Evolutionary conservation across 345 rosid genomes (phyloP), one percentile per base, ranked within the genome.

Genomic region (Salix udensis): DNA sequence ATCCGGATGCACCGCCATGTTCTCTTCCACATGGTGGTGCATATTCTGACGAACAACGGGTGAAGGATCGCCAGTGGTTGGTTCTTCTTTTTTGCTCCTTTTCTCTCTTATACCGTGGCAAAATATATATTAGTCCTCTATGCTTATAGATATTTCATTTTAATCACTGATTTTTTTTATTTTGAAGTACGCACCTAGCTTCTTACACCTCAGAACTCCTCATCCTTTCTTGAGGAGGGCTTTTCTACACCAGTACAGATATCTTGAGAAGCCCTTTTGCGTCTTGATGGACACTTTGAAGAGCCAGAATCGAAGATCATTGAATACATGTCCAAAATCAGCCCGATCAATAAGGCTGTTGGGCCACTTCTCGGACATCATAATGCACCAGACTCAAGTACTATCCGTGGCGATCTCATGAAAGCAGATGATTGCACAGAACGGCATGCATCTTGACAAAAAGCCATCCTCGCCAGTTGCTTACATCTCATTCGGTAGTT

Each of bases 301-400:
- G 93, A 89, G 36, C 90, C 93, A n/a, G 98, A 95, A 83, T 78
- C 48, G 2, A 96, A 90, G 26, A 76, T 85, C n/a, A 74, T 91
- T 34, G 87, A 90, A 6, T 87, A 87, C 85, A 87, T 88, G 90
- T 89, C 97, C 0, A 84, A 42, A 12, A 34, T 93, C 11, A 79
- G 77, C 78, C 92, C 82, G 1, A 82, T 88, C 69, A 31, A 31
- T 31, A 80, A 87, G 73, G 76, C 93, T 2, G 83, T 82, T 50
- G 84, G 98, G n/a, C 88, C 97, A 18, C 68, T 92, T 71, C 80
- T 89, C 84, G 86, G 86, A 86, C 75, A 85, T 77, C 93, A 89
- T 0, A 79, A 68, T 62, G 83, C 65, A 28, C 79, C 81, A 30
- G 81, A 81, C 68, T 74, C 77, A 4, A 31, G 34, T 31, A 79